Conservation (phyloP, 495 filamentous ascomycete species). For the Podospora australis region DNA sequence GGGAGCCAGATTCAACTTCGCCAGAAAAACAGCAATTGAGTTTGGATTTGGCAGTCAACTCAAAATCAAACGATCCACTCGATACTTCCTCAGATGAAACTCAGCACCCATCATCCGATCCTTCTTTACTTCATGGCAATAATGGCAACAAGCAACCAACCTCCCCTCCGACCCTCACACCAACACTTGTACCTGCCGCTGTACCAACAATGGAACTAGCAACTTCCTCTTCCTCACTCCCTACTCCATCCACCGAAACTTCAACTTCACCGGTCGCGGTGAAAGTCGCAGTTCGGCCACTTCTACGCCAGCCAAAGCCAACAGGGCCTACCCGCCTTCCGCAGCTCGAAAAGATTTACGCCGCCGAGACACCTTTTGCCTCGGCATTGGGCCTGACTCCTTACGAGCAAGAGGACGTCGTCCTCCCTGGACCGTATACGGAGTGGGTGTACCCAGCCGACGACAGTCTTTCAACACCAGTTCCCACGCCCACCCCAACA, state of each 20-base stretch:
- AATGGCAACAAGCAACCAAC: too few relatives aligned
- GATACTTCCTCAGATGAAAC: too few relatives aligned
- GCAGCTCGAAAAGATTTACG: slow-evolving; percentile 18
- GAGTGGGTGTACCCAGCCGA: slow-evolving; percentile 19
- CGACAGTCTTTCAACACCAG: slow-evolving; percentile 1
- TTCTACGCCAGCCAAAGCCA: not conserved
- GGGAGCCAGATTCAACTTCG: too few relatives aligned
- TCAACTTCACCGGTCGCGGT: not conserved
- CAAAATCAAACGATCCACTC: too few relatives aligned
- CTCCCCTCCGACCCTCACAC: too few relatives aligned
- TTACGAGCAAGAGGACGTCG: slow-evolving; percentile 19
- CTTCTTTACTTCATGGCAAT: too few relatives aligned
- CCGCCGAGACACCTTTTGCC: slow-evolving; percentile 13
- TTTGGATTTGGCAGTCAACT: too few relatives aligned
- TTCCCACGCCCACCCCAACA: slow-evolving; percentile 11
- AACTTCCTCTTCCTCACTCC: too few relatives aligned
- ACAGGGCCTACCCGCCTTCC: slow-evolving; percentile 13
- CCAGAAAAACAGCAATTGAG: too few relatives aligned
- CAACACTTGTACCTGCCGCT: too few relatives aligned
- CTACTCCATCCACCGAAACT: not conserved
- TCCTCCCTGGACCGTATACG: slow-evolving; percentile 21
- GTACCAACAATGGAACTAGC: too few relatives aligned
- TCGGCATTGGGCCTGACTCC: slow-evolving; percentile 15
- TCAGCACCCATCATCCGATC: too few relatives aligned
- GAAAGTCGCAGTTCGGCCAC: not conserved